Evolutionary conservation across 371 early-diverging fungal species (phyloP).

Genomic region (Choanephora cucurbitarum): DNA sequence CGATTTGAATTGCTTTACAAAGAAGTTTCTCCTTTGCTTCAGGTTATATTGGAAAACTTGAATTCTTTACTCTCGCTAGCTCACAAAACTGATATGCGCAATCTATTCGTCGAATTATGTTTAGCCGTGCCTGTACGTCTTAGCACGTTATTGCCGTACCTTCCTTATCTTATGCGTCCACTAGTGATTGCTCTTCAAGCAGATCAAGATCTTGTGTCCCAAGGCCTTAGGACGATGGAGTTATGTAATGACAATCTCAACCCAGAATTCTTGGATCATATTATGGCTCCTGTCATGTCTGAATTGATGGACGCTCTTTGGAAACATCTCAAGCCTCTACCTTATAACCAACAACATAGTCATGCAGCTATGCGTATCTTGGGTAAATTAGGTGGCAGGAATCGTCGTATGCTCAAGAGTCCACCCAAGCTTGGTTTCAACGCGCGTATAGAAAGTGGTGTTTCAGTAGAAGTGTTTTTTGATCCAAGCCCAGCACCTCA

Average conservation of each 20-base stretch:
- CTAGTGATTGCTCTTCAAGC: constrained; percentile 92
- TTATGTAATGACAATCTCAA: constrained; percentile 98
- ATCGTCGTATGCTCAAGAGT: constrained; percentile 76
- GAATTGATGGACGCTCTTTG: constrained; percentile 93
- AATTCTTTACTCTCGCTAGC: constrained; percentile 83
- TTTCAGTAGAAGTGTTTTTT: constrained; percentile 67
- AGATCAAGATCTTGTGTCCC: constrained; percentile 89
- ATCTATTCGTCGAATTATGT: constrained; percentile 87
- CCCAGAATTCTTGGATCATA: constrained; percentile 95
- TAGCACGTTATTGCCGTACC: constrained; percentile 91
- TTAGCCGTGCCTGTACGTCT: constrained; percentile 97
- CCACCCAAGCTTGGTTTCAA: constrained; percentile 61
- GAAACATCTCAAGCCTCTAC: constrained; percentile 86
- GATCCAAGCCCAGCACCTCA: constrained; percentile 57
- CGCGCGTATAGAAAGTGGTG: constrained; percentile 56
- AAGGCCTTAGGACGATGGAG: constrained; percentile 96
- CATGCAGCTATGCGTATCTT: constrained; percentile 91
- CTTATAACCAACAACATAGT: constrained; percentile 81
- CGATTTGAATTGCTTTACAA: constrained; percentile 71
- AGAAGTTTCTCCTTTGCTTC: constrained; percentile 92
- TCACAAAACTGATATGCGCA: constrained; percentile 83
- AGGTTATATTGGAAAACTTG: constrained; percentile 86
- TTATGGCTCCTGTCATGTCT: constrained; percentile 90
- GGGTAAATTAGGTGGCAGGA: constrained; percentile 96
- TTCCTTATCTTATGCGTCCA: constrained; percentile 95